phyloP scores from a whole-genome alignment of 73 alveolate genomes.

The Blepharisma stoltei region DNA sequence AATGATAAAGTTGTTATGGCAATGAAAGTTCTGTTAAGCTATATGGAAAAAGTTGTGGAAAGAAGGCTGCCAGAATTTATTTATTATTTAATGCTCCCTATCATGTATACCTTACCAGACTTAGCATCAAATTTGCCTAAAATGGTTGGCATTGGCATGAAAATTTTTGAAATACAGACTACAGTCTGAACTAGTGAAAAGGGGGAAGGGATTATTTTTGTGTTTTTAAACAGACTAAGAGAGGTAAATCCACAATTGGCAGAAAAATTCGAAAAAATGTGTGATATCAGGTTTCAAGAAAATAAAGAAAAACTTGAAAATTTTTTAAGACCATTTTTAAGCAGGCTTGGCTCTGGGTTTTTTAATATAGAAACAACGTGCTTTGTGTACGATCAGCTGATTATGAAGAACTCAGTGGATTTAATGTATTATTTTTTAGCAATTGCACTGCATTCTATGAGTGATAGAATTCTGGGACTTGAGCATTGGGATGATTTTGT shows the following conservation, averaged over 20 bases:
- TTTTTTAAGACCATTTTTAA: constrained; percentile 3
- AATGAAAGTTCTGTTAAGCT: constrained; percentile 22
- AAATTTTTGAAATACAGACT: constrained; percentile 2
- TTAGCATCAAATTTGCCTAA: constrained; percentile 2
- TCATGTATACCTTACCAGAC: constrained; percentile 7
- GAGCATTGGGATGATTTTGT: constrained; percentile 25
- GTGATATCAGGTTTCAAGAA: background rate
- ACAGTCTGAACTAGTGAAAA: constrained; percentile 13
- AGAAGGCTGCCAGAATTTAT: constrained; percentile 25
- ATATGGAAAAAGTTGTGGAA: constrained; percentile 20
- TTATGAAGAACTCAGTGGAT: background rate
- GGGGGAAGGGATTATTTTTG: background rate
- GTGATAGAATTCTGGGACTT: background rate
- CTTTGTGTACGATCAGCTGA: constrained; percentile 7
- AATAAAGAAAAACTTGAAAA: constrained; percentile 16
- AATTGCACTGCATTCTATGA: background rate
- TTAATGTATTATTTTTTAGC: background rate
- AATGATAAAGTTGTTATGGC: constrained; percentile 17
- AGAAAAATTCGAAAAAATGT: background rate
- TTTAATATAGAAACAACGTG: constrained; percentile 20
- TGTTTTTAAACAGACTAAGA: background rate
- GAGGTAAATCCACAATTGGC: background rate
- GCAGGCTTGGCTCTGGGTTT: background rate
- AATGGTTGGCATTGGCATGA: constrained; percentile 5
- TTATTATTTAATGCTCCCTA: constrained; percentile 15